phyloP scores from a whole-genome alignment of 2,329 filamentous ascomycete genomes.

The Aspergillus flavus region DNA sequence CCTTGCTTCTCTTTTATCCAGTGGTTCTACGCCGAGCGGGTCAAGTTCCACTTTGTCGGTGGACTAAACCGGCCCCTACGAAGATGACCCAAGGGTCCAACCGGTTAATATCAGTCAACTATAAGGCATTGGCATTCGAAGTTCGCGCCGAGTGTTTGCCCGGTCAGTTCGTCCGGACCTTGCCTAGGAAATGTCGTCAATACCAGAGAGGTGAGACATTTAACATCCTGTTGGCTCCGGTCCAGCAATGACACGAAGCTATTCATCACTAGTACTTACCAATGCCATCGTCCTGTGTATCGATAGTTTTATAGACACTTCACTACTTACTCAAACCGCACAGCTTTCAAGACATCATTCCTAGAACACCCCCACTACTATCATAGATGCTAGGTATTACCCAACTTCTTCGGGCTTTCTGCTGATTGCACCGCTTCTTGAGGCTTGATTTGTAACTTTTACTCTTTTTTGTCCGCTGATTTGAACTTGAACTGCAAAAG shows the following conservation, averaged over 20 bases:
- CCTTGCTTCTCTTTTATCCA: background rate
- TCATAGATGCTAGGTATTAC: background rate
- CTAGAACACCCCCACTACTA: background rate
- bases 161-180: background rate
- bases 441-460: background rate
- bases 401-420: background rate
- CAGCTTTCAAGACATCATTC: background rate
- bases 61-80: constrained; percentile 2
- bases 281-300: background rate
- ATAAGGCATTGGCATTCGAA: background rate
- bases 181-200: background rate
- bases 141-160: background rate
- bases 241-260: background rate
- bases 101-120: constrained; percentile 2
- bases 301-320: background rate
- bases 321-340: background rate
- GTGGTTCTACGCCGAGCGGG: constrained; percentile 3
- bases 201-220: background rate
- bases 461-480: background rate
- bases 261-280: background rate
- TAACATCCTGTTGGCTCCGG: background rate
- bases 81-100: constrained; percentile 3
- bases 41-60: constrained; percentile 5
- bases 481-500: background rate
- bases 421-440: background rate